A percentile compares a stretch with the other conserved stretches of the same genome.
These are phyloP conservation scores for Fusarium albosuccineum DNA, from an alignment of 2,329 filamentous ascomycete species.

Conservation along the genomic window DNA sequence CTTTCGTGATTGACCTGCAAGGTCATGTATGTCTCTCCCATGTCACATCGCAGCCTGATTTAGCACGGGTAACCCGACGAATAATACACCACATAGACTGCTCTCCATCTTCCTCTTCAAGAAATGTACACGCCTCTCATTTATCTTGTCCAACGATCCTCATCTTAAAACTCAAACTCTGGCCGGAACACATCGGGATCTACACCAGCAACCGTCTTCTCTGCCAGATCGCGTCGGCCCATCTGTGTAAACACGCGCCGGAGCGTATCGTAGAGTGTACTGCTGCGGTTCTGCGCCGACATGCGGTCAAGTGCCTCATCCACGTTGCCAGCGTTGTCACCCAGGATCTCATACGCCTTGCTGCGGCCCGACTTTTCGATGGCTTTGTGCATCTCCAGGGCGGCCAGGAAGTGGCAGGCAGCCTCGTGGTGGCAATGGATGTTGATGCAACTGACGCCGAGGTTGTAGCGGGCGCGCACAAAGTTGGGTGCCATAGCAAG, in stretches of 20 bases:
- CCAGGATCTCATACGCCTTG: slow-evolving; percentile 85
- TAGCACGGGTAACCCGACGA: slow-evolving; percentile 6
- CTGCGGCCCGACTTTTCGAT: slow-evolving; percentile 88
- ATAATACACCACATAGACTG: slow-evolving; percentile 2
- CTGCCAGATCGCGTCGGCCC: slow-evolving; percentile 87
- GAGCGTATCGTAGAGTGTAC: slow-evolving; percentile 95
- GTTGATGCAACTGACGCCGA: slow-evolving; percentile 97
- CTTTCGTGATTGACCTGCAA: slow-evolving; percentile 11
- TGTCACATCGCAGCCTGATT: slow-evolving; percentile 19
- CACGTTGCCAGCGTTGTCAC: slow-evolving; percentile 59
- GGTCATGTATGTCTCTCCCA: slow-evolving; percentile 25
- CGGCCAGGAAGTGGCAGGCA: slow-evolving; percentile 90
- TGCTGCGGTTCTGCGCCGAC: slow-evolving; percentile 95
- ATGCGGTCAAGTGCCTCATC: slow-evolving; percentile 87
- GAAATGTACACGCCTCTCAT: slow-evolving; percentile 13
- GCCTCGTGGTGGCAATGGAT: slow-evolving; percentile 96
- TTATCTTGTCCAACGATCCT: slow-evolving; percentile 8
- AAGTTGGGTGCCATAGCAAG: slow-evolving; percentile 94
- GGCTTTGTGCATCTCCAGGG: slow-evolving; percentile 94
- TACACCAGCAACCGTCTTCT: slow-evolving; percentile 89
- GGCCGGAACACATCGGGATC: slow-evolving; percentile 89
- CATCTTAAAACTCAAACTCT: slow-evolving; percentile 83
- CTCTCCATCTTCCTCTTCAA: background rate
- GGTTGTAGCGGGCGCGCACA: slow-evolving; percentile 95
- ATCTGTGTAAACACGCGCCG: slow-evolving; percentile 96